Conservation (phyloP, 768 basidiomycete genomes). For the Exsudoporus frostii region DNA sequence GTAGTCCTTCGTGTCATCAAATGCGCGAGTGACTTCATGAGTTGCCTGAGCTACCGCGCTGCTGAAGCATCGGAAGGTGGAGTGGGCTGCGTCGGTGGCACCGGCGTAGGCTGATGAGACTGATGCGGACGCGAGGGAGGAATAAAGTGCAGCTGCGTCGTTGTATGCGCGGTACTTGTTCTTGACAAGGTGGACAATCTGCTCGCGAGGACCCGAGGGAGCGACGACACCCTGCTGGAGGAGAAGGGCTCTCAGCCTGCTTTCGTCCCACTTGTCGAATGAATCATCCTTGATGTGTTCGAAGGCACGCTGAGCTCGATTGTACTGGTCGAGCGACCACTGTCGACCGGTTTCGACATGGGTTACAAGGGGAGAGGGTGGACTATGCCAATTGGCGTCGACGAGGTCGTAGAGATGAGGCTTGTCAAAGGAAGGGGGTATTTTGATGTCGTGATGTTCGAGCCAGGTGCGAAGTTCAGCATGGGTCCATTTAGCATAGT, state of each 20-base stretch:
- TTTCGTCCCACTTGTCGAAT: conserved; percentile 86
- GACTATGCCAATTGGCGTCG: conserved; percentile 53
- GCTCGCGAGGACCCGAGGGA: conserved; percentile 74
- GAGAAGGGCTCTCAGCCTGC: conserved; percentile 74
- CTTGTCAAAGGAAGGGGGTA: conserved; percentile 45
- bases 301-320: conserved; percentile 61
- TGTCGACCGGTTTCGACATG: conserved; percentile 26
- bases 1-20: conserved; percentile 82
- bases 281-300: conserved; percentile 52
- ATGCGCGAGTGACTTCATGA: conserved; percentile 41
- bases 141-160: conserved; percentile 55
- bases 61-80: conserved; percentile 39
- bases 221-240: conserved; percentile 85
- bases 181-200: conserved; percentile 76
- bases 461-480: conserved; percentile 68
- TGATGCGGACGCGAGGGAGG: conserved; percentile 44
- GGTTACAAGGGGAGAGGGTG: conserved; percentile 33
- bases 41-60: conserved; percentile 52
- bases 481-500: conserved; percentile 56
- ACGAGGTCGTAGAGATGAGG: conserved; percentile 48
- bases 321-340: conserved; percentile 66
- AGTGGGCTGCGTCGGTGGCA: conserved; percentile 34
- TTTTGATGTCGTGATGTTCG: conserved; percentile 56
- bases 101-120: conserved; percentile 52
- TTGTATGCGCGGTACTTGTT: conserved; percentile 60